Conservation (phyloP, 2,329 filamentous ascomycete species). For the Parastagonospora avenae region DNA sequence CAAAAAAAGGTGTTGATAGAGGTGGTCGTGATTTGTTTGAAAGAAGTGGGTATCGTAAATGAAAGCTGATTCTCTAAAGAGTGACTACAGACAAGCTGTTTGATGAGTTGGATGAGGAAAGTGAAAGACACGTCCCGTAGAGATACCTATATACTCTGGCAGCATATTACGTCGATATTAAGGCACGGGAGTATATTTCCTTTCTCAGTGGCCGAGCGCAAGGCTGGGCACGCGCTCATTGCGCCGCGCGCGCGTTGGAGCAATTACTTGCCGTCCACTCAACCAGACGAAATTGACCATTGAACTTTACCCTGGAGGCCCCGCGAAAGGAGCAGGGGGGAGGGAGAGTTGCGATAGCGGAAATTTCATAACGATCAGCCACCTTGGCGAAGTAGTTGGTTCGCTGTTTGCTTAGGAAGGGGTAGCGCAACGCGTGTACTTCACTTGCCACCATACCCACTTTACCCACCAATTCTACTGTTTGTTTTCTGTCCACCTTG, state of each 20-base stretch:
- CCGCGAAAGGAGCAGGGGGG: neutral
- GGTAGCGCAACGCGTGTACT: too few relatives aligned
- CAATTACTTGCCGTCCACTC: too few relatives aligned
- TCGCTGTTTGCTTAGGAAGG: too few relatives aligned
- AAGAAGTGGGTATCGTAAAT: constrained; percentile 9
- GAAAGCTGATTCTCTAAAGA: constrained; percentile 25
- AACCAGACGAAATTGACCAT: too few relatives aligned
- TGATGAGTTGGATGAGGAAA: constrained; percentile 21
- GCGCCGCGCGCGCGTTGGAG: too few relatives aligned
- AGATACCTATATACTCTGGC: neutral
- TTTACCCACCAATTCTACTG: too few relatives aligned
- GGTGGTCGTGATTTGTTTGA: constrained; percentile 2
- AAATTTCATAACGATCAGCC: constrained; percentile 14
- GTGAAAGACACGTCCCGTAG: neutral
- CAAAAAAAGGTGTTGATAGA: constrained; percentile 10
- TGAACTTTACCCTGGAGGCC: neutral
- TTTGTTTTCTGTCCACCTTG: too few relatives aligned
- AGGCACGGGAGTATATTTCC: neutral
- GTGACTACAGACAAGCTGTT: constrained; percentile 38
- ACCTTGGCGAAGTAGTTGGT: neutral
- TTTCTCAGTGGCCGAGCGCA: too few relatives aligned
- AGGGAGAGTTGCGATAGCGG: constrained; percentile 18
- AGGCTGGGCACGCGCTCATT: too few relatives aligned
- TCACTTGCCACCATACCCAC: too few relatives aligned
- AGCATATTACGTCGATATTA: neutral